A percentile compares a stretch with the other conserved stretches of the same genome.
Evolutionary conservation across 257 asterid genomes (phyloP).

Genomic region (Solanum lycopersicoides): DNA sequence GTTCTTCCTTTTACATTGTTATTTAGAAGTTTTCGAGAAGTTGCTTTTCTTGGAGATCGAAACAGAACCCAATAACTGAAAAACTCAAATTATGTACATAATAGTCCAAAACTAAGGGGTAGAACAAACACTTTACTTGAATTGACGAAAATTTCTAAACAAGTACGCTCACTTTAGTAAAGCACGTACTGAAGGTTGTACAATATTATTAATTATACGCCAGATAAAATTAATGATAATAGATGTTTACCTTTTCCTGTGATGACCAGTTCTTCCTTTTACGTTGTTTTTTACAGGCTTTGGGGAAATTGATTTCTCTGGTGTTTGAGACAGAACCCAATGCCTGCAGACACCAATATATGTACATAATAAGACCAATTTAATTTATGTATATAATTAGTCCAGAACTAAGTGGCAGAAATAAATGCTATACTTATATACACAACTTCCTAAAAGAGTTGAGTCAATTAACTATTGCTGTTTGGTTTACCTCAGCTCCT

Average conservation of each 20-base stretch:
- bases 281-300: neutral
- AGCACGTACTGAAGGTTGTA: neutral
- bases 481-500: neutral
- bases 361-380: neutral
- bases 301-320: neutral
- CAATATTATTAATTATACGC: neutral
- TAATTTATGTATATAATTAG: neutral
- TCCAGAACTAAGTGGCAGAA: neutral
- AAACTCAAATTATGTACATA: neutral
- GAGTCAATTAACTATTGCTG: neutral
- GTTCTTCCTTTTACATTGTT: neutral
- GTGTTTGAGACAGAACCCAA: neutral
- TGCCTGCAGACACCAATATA: neutral
- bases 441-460: neutral
- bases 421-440: neutral
- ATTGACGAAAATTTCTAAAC: neutral
- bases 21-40: neutral
- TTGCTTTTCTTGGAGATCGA: neutral
- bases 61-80: constrained; percentile 1
- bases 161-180: neutral
- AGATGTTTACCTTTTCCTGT: neutral
- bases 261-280: neutral
- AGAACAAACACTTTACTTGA: neutral
- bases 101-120: neutral
- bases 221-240: neutral